phyloP scores from a whole-genome alignment of 1,284 basidiomycete species.

The Clitocybe nebularis region DNA sequence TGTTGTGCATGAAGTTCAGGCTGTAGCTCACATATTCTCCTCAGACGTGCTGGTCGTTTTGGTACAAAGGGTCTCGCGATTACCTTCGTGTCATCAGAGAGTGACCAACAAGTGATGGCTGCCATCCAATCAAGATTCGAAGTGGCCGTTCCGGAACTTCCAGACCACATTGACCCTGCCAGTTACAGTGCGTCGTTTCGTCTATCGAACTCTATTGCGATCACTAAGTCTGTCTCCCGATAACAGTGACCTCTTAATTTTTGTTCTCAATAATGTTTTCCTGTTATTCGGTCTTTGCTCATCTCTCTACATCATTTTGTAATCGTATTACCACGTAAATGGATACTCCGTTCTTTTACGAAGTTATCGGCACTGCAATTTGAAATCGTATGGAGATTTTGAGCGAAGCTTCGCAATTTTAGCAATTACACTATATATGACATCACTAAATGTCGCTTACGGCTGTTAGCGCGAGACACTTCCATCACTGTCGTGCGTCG shows the following conservation, averaged over 20 bases:
- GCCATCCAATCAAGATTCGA: conserved; percentile 91
- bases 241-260: conserved; percentile 41
- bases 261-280: conserved; percentile 14
- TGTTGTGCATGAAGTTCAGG: conserved; percentile 10
- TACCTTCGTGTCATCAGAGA: conserved; percentile 91
- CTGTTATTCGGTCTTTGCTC: conserved; percentile 9
- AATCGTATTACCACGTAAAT: conserved; percentile 18
- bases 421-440: no score
- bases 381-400: no score
- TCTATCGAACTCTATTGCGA: conserved; percentile 6
- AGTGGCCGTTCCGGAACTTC: conserved; percentile 88
- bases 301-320: conserved; percentile 12
- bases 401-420: no score
- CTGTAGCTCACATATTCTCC: conserved; percentile 6
- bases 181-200: conserved; percentile 68
- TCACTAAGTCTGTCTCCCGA: conserved; percentile 6
- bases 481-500: no score
- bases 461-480: no score
- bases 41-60: conserved; percentile 94
- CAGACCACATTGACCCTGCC: conserved; percentile 88
- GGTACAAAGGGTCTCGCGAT: conserved; percentile 99
- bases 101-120: conserved; percentile 90
- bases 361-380: no score
- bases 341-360: conserved; percentile 3
- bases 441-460: no score